A percentile compares a stretch with the other conserved stretches of the same genome.
phyloP scores from a whole-genome alignment of 768 basidiomycete species.

The Lepiota subincarnata region DNA sequence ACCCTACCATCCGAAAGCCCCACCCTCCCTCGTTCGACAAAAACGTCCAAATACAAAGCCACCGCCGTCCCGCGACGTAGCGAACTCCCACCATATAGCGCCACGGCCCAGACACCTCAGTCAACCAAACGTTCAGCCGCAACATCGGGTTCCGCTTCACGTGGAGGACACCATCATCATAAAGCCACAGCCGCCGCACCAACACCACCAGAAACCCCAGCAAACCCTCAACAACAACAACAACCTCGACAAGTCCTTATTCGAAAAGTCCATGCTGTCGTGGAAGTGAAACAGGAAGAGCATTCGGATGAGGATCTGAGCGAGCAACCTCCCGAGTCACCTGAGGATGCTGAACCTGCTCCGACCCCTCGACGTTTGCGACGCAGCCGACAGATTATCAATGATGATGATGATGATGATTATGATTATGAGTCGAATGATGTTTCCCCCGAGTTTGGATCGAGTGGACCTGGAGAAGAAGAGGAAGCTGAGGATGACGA shows the following conservation, averaged over 20 bases:
- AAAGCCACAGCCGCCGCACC: background rate
- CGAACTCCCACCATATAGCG: slow-evolving; percentile 9
- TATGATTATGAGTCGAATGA: slow-evolving; percentile 10
- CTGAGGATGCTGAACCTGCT: slow-evolving; percentile 9
- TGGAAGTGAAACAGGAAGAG: slow-evolving; percentile 64
- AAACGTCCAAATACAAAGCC: slow-evolving; percentile 1
- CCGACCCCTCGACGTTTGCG: slow-evolving; percentile 5
- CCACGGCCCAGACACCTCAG: slow-evolving; percentile 1
- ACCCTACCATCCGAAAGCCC: background rate
- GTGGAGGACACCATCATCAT: slow-evolving; percentile 15
- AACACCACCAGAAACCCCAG: background rate
- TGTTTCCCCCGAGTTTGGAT: background rate
- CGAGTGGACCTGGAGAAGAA: background rate
- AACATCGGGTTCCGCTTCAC: slow-evolving; percentile 24
- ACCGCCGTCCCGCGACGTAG: slow-evolving; percentile 6
- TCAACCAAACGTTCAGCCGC: slow-evolving; percentile 22
- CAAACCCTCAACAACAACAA: slow-evolving; percentile 6
- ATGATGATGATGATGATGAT: slow-evolving; percentile 16
- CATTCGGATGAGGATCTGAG: slow-evolving; percentile 29
- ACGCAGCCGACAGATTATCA: slow-evolving; percentile 12
- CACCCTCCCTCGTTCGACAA: slow-evolving; percentile 1
- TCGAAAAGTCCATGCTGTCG: slow-evolving; percentile 62
- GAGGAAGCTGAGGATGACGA: slow-evolving; percentile 47
- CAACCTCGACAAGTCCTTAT: slow-evolving; percentile 35
- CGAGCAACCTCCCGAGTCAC: slow-evolving; percentile 8